phyloP scores from a whole-genome alignment of 2,329 filamentous ascomycete species.

The Clarireedia paspali region DNA sequence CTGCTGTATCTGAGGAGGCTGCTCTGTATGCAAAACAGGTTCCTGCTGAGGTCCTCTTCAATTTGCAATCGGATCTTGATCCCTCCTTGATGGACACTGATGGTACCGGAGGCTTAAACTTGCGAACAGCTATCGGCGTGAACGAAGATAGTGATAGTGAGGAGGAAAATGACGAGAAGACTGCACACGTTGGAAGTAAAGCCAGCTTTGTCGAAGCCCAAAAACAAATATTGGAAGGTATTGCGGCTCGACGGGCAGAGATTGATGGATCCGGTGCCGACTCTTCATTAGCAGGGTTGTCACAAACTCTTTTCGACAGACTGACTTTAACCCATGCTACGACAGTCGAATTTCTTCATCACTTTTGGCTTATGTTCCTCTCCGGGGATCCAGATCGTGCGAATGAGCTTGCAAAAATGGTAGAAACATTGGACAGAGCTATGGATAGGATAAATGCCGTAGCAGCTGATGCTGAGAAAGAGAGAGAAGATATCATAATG shows the following conservation, averaged over 20 bases:
- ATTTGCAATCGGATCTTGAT: constrained; percentile 55
- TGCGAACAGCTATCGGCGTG: constrained; percentile 59
- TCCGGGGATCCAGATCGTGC: constrained; percentile 80
- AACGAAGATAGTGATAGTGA: constrained; percentile 64
- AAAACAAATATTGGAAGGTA: constrained; percentile 56
- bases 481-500: constrained; percentile 59
- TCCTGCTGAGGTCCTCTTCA: constrained; percentile 58
- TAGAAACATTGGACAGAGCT: constrained; percentile 73
- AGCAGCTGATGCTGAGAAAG: constrained; percentile 69
- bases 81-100: constrained; percentile 37
- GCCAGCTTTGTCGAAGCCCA: constrained; percentile 57
- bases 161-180: constrained; percentile 47
- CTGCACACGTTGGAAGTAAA: constrained; percentile 60
- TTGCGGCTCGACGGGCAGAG: constrained; percentile 53
- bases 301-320: constrained; percentile 48
- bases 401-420: constrained; percentile 70
- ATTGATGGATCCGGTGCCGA: constrained; percentile 38
- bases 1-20: constrained; percentile 33
- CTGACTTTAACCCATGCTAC: constrained; percentile 80
- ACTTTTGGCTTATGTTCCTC: constrained; percentile 90
- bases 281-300: constrained; percentile 34
- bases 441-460: constrained; percentile 73
- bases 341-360: constrained; percentile 89
- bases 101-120: constrained; percentile 44
- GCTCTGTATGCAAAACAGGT: constrained; percentile 59